phyloP scores from a whole-genome alignment of 306 rosid species.

The Prosopis cineraria region DNA sequence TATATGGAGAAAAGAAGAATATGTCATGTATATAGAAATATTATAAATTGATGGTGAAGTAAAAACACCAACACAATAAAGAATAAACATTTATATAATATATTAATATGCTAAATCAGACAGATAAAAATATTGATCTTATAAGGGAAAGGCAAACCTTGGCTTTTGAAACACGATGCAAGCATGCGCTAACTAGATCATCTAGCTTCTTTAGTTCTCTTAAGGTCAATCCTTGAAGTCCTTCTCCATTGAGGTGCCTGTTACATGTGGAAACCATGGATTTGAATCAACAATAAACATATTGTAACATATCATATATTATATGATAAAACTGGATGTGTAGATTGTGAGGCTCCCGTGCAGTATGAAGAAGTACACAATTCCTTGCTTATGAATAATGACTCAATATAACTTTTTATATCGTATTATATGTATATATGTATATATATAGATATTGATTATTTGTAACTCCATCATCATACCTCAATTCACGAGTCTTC shows the following conservation, averaged over 20 bases:
- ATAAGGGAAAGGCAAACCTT: neutral
- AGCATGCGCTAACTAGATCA: neutral
- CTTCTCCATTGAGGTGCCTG: slow-evolving; percentile 18
- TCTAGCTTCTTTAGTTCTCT: neutral
- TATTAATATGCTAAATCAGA: neutral
- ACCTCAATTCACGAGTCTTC: slow-evolving; percentile 27
- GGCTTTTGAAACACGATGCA: neutral
- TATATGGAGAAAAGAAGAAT: neutral
- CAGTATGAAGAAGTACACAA: neutral
- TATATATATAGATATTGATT: too few relatives aligned
- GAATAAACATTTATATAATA: neutral
- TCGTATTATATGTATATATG: too few relatives aligned
- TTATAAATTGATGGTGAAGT: neutral
- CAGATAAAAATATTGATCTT: neutral
- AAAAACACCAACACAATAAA: neutral
- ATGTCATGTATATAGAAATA: neutral
- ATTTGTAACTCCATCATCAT: neutral
- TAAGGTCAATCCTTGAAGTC: neutral
- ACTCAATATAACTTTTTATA: too few relatives aligned
- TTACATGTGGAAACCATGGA: neutral
- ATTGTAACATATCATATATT: neutral
- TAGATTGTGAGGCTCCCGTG: neutral
- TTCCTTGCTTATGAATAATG: neutral
- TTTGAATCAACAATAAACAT: neutral
- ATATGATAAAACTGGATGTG: neutral